These are phyloP conservation scores for Penicillium sclerotigenum DNA, from an alignment of 2,329 filamentous ascomycete genomes.

Conservation along the genomic window DNA sequence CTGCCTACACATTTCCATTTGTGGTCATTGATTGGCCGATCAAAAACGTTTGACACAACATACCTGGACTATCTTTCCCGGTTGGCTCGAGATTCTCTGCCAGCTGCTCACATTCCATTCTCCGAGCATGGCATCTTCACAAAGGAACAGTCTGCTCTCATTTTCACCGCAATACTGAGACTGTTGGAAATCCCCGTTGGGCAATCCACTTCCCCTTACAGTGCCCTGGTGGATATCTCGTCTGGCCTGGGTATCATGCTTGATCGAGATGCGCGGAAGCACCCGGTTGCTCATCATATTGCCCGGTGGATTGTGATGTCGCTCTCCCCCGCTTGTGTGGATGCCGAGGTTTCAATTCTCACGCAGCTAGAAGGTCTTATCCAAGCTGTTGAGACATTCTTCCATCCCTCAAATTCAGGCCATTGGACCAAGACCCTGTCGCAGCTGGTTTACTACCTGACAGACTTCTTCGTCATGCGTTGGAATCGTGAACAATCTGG, in stretches of 20 bases:
- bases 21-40: conserved; percentile 90
- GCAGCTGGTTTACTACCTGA: conserved; percentile 86
- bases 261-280: conserved; percentile 89
- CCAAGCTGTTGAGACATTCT: conserved; percentile 95
- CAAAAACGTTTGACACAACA: conserved; percentile 78
- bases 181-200: conserved; percentile 94
- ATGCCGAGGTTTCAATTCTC: conserved; percentile 74
- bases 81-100: conserved; percentile 77
- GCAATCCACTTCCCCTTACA: conserved; percentile 91
- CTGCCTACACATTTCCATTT: conserved; percentile 93
- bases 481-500: conserved; percentile 95
- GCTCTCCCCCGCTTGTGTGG: conserved; percentile 76
- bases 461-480: conserved; percentile 93
- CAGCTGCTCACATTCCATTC: conserved; percentile 72
- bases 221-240: conserved; percentile 71
- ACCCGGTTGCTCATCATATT: conserved; percentile 87
- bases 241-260: conserved; percentile 81
- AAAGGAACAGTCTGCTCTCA: conserved; percentile 81
- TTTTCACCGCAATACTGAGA: conserved; percentile 87
- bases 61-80: conserved; percentile 89
- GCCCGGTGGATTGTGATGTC: conserved; percentile 92
- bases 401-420: conserved; percentile 95
- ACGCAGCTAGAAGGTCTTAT: conserved; percentile 85
- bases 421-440: conserved; percentile 85
- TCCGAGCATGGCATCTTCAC: conserved; percentile 88